Percentiles rank a stretch among this genome's conserved stretches.
phyloP scores from a whole-genome alignment of 2,329 filamentous ascomycete genomes.

The Albifimbria verrucaria region DNA sequence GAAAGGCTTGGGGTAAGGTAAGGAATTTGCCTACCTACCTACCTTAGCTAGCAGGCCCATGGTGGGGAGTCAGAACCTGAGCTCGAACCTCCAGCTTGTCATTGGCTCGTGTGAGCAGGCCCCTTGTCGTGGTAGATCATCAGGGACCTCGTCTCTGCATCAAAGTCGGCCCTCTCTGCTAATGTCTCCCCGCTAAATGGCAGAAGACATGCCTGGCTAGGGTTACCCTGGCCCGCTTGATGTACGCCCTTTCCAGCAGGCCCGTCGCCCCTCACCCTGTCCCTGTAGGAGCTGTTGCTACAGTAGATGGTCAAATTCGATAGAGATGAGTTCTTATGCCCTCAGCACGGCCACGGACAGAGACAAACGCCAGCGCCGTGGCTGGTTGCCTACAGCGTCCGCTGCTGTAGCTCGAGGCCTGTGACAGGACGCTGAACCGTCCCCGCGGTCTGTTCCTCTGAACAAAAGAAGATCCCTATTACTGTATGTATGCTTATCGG shows the following conservation, averaged over 20 bases:
- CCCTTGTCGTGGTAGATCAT: neutral
- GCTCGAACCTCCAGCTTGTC: neutral
- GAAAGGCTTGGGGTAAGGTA: too few relatives aligned
- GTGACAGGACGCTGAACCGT: too few relatives aligned
- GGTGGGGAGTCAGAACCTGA: neutral
- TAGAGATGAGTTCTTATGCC: too few relatives aligned
- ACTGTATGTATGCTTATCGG: too few relatives aligned
- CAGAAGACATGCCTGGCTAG: neutral
- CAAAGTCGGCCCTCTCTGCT: neutral
- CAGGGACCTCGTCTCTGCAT: slow-evolving; percentile 7
- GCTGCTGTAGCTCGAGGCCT: too few relatives aligned
- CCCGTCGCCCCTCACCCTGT: neutral
- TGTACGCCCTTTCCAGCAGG: neutral
- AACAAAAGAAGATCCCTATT: too few relatives aligned
- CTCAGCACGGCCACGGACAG: too few relatives aligned
- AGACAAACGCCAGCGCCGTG: too few relatives aligned
- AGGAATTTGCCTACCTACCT: neutral
- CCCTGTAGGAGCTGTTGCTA: too few relatives aligned
- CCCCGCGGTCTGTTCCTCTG: too few relatives aligned
- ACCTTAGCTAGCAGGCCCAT: neutral
- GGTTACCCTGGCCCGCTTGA: neutral
- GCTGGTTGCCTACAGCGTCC: too few relatives aligned
- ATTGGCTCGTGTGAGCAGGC: neutral
- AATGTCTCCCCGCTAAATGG: neutral
- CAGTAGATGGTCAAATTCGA: too few relatives aligned